phyloP scores from a whole-genome alignment of 768 basidiomycete genomes.

The Amanita pallidorosea region DNA sequence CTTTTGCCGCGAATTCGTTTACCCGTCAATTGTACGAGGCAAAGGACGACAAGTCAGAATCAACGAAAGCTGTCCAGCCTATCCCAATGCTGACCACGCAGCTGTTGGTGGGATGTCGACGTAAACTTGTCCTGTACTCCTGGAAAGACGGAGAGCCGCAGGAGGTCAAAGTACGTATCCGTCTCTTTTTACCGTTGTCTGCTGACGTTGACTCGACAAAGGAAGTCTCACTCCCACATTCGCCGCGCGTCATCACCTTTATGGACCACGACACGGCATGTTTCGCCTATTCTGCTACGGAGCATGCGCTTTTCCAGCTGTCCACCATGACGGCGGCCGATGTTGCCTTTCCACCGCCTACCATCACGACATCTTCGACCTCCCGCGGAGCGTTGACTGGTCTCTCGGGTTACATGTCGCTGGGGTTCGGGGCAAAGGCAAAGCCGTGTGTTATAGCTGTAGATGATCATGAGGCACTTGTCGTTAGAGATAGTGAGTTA shows the following conservation, averaged over 20 bases:
- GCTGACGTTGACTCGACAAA: constrained; percentile 18
- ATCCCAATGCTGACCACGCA: constrained; percentile 65
- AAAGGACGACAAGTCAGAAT: background rate
- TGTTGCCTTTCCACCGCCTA: constrained; percentile 36
- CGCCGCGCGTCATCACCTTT: constrained; percentile 79
- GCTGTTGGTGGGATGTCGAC: constrained; percentile 76
- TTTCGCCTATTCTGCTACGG: constrained; percentile 73
- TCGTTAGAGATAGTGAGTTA: constrained; percentile 70
- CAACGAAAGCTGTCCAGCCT: constrained; percentile 25
- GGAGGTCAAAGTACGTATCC: constrained; percentile 45
- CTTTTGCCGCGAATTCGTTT: constrained; percentile 65
- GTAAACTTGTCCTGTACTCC: constrained; percentile 75
- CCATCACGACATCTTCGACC: constrained; percentile 26
- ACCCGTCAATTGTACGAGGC: constrained; percentile 30
- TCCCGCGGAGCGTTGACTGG: constrained; percentile 74
- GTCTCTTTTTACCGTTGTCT: background rate
- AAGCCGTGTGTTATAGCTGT: constrained; percentile 53
- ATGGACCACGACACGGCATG: constrained; percentile 48
- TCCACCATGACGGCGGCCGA: constrained; percentile 47
- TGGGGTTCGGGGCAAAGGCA: constrained; percentile 65
- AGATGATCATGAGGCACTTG: constrained; percentile 51
- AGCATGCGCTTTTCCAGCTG: constrained; percentile 65
- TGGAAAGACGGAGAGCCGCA: constrained; percentile 83
- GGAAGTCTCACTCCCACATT: constrained; percentile 82
- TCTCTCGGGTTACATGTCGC: constrained; percentile 76